phyloP scores from a whole-genome alignment of 192 early-diverging fungal genomes.

The Globomyces pollinis-pini region DNA sequence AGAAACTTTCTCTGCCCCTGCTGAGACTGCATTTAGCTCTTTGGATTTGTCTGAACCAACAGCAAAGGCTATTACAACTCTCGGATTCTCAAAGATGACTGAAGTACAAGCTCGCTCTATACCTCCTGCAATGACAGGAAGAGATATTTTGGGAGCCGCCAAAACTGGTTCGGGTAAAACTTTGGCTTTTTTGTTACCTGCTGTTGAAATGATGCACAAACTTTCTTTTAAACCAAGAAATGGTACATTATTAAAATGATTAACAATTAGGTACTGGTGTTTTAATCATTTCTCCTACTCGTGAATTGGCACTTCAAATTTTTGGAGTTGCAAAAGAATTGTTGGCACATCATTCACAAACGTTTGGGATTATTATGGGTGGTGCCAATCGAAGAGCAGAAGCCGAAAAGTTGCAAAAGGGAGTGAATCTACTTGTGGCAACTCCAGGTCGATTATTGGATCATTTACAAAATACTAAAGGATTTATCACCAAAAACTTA shows the following conservation, averaged over 20 bases:
- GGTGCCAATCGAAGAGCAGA: conserved; percentile 95
- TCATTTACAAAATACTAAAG: conserved; percentile 97
- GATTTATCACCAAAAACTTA: conserved; percentile 90
- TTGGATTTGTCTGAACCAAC: conserved; percentile 76
- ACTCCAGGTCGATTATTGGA: conserved; percentile 96
- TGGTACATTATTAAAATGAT: conserved; percentile 29
- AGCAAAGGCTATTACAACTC: conserved; percentile 69
- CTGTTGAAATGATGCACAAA: conserved; percentile 80
- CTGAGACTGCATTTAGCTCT: conserved; percentile 51
- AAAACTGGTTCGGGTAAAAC: conserved; percentile 97
- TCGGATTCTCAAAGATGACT: conserved; percentile 93
- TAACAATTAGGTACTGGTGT: conserved; percentile 69
- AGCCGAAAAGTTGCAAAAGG: conserved; percentile 90
- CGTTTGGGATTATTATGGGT: conserved; percentile 98
- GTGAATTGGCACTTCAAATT: conserved; percentile 97
- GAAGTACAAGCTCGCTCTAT: conserved; percentile 95
- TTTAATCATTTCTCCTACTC: conserved; percentile 93
- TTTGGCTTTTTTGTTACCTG: conserved; percentile 92
- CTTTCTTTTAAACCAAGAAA: conserved; percentile 94
- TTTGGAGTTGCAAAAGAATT: conserved; percentile 97
- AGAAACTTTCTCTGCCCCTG: neutral
- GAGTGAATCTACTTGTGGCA: conserved; percentile 92
- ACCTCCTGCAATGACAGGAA: conserved; percentile 88
- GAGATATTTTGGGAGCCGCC: conserved; percentile 95
- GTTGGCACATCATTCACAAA: conserved; percentile 89